Conservation (phyloP, 1,284 basidiomycete species). For the Somion occarium region DNA sequence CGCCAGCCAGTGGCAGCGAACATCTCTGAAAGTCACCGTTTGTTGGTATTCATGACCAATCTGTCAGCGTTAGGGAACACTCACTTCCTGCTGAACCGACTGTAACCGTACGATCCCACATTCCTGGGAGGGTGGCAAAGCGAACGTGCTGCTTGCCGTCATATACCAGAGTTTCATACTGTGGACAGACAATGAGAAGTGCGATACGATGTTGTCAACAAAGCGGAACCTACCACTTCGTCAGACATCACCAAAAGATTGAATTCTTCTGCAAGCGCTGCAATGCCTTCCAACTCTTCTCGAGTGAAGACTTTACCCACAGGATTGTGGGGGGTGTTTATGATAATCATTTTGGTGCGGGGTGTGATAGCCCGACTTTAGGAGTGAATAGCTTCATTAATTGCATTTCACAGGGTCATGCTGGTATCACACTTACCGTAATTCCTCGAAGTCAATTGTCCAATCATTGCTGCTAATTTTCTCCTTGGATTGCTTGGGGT, state of each 20-base stretch:
- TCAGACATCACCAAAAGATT: constrained; percentile 93
- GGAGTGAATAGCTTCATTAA: constrained; percentile 4
- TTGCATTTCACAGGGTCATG: background rate
- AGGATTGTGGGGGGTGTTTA: constrained; percentile 96
- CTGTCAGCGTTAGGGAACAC: constrained; percentile 20
- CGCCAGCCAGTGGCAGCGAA: constrained; percentile 99
- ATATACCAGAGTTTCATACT: constrained; percentile 95
- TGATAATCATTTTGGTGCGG: constrained; percentile 87
- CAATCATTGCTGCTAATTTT: constrained; percentile 76
- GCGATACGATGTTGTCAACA: constrained; percentile 2
- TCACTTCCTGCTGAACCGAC: constrained; percentile 77
- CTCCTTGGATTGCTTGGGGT: constrained; percentile 65
- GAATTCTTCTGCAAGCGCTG: constrained; percentile 84
- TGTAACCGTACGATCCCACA: constrained; percentile 94
- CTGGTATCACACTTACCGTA: constrained; percentile 47
- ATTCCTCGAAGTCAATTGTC: constrained; percentile 83
- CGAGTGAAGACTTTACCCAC: constrained; percentile 92
- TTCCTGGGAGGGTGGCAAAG: constrained; percentile 90
- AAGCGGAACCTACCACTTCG: constrained; percentile 73
- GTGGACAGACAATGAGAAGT: constrained; percentile 7
- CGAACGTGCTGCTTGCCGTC: constrained; percentile 87
- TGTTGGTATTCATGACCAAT: background rate
- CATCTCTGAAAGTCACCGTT: constrained; percentile 53
- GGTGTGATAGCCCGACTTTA: constrained; percentile 74
- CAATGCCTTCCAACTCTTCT: constrained; percentile 80